Conservation (phyloP, 345 rosid species). For the Syzygium grande region DNA sequence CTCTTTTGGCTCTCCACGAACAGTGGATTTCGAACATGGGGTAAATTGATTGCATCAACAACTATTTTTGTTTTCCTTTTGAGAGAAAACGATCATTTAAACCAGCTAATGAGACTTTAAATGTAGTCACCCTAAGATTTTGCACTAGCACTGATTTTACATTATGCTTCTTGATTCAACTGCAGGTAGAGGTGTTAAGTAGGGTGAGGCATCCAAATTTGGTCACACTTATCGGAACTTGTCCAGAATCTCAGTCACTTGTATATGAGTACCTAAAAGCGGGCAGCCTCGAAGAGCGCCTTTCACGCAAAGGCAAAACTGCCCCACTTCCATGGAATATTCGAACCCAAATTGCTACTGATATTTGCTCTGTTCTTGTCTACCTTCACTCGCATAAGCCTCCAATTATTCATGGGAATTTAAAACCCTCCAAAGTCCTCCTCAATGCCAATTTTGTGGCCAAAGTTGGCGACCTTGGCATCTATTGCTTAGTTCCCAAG, state of each 20-base stretch:
- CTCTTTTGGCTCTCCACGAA: slow-evolving; percentile 58
- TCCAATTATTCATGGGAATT: slow-evolving; percentile 67
- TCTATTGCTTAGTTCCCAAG: slow-evolving; percentile 36
- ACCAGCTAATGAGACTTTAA: not conserved
- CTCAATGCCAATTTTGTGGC: slow-evolving; percentile 58
- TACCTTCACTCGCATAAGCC: slow-evolving; percentile 84
- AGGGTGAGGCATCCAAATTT: slow-evolving; percentile 89
- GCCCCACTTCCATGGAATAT: slow-evolving; percentile 62
- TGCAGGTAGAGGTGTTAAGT: slow-evolving; percentile 67
- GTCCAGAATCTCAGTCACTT: slow-evolving; percentile 74
- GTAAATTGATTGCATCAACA: slow-evolving; percentile 20
- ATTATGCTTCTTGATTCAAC: slow-evolving; percentile 1
- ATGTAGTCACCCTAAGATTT: not conserved
- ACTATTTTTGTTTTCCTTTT: not conserved
- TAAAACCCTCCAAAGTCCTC: slow-evolving; percentile 78
- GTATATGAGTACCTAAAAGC: slow-evolving; percentile 65
- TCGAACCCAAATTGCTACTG: slow-evolving; percentile 54
- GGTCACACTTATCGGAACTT: slow-evolving; percentile 63
- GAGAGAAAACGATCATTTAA: not conserved
- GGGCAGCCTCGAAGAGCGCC: slow-evolving; percentile 69
- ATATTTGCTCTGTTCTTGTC: slow-evolving; percentile 72
- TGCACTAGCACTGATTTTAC: not conserved
- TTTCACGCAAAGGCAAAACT: slow-evolving; percentile 37
- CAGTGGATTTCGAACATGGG: slow-evolving; percentile 47
- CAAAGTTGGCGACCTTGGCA: slow-evolving; percentile 67